Evolutionary conservation across 2,329 filamentous ascomycete genomes (phyloP).

Genomic region (Aspergillus pseudotamarii): DNA sequence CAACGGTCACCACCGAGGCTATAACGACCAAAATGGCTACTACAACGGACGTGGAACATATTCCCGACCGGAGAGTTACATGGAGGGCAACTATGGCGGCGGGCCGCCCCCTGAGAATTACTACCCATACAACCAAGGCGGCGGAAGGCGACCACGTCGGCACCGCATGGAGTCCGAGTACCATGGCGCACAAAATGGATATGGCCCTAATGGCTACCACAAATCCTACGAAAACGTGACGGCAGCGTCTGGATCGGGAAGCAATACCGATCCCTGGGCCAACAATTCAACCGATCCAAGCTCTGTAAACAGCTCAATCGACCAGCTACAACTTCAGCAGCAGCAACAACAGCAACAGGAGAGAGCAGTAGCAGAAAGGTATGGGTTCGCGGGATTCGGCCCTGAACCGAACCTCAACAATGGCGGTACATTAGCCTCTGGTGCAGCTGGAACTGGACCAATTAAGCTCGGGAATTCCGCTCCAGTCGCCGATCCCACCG

Average conservation of each 20-base stretch:
- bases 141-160: conserved; percentile 35
- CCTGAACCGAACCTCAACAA: conserved; percentile 42
- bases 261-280: conserved; percentile 70
- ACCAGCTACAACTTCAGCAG: conserved; percentile 63
- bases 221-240: conserved; percentile 86
- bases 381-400: conserved; percentile 62
- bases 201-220: conserved; percentile 61
- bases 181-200: conserved; percentile 27
- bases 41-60: conserved; percentile 37
- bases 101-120: conserved; percentile 54
- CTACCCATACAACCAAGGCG: conserved; percentile 44
- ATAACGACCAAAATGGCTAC: conserved; percentile 36
- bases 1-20: conserved; percentile 36
- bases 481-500: conserved; percentile 26
- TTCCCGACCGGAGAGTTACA: conserved; percentile 50
- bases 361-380: conserved; percentile 57
- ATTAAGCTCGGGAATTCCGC: conserved; percentile 18
- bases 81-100: conserved; percentile 35
- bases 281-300: conserved; percentile 90
- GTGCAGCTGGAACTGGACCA: conserved; percentile 16
- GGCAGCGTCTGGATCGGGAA: conserved; percentile 66
- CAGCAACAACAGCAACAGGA: conserved; percentile 44
- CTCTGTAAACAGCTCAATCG: conserved; percentile 90
- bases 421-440: conserved; percentile 21
- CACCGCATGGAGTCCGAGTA: conserved; percentile 40